Evolutionary conservation across 164 flowering plant genomes (phyloP).

Genomic region (Chimonanthus salicifolius): DNA sequence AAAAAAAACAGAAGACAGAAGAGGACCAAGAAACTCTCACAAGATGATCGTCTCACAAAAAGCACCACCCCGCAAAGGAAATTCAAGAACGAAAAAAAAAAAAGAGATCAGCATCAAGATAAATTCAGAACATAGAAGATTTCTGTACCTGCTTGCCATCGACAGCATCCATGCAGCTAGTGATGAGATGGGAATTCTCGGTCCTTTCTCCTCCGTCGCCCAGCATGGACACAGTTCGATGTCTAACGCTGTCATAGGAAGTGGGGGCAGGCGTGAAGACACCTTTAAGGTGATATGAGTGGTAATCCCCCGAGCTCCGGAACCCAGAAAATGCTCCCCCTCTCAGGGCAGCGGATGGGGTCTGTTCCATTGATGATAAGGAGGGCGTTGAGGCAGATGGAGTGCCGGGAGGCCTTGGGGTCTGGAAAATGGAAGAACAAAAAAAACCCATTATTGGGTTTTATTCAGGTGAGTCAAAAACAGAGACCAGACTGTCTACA

Average conservation of each 20-base stretch:
- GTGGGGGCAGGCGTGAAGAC: constrained; percentile 34
- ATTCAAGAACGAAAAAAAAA: background rate
- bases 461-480: background rate
- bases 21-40: background rate
- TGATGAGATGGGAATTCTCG: constrained; percentile 41
- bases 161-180: constrained; percentile 41
- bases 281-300: constrained; percentile 43
- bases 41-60: background rate
- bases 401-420: background rate
- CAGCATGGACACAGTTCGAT: constrained; percentile 36
- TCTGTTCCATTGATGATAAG: constrained; percentile 30
- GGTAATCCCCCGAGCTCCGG: constrained; percentile 44
- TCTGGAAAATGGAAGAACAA: constrained; percentile 32
- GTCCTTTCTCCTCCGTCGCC: constrained; percentile 47
- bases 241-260: constrained; percentile 9
- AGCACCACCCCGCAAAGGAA: background rate
- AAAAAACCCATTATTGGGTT: constrained; percentile 11
- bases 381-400: constrained; percentile 30
- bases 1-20: no score
- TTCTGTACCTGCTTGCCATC: constrained; percentile 55
- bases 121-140: background rate
- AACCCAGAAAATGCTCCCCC: constrained; percentile 42
- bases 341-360: constrained; percentile 43
- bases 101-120: background rate
- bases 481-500: background rate